A percentile compares a stretch with the other conserved stretches of the same genome.
Evolutionary conservation across 345 rosid genomes (phyloP).

Genomic region (Eucalyptus erythrocorys): DNA sequence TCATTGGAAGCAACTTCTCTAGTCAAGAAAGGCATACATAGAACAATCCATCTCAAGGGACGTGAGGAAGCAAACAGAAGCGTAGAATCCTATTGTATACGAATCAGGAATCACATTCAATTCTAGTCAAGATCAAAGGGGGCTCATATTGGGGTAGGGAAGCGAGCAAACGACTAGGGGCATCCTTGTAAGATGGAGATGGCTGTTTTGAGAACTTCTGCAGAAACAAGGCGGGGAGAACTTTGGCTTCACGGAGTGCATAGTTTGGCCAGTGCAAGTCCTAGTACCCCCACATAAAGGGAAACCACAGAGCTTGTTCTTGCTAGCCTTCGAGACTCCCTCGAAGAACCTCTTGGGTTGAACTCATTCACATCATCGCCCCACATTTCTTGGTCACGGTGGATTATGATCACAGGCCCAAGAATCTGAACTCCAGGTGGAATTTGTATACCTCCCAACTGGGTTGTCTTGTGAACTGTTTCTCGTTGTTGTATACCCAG

Average conservation of each 20-base stretch:
- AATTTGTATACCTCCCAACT: not conserved
- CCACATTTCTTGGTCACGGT: not conserved
- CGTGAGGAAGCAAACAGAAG: not conserved
- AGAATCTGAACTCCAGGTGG: not conserved
- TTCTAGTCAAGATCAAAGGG: not conserved
- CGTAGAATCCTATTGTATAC: not conserved
- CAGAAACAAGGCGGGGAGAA: conserved; percentile 1
- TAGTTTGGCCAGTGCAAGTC: not conserved
- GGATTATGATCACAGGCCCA: not conserved
- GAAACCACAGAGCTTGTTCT: not conserved
- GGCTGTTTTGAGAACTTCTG: conserved; percentile 2
- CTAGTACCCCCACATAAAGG: not conserved
- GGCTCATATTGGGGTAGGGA: conserved; percentile 8
- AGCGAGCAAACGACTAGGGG: not conserved
- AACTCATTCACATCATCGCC: not conserved
- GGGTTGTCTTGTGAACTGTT: not conserved
- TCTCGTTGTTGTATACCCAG: not conserved
- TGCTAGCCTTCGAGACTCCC: not conserved
- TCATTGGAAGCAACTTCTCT: not conserved
- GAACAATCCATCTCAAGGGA: not conserved
- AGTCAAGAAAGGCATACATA: not conserved
- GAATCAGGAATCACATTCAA: not conserved
- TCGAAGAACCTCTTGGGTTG: not conserved
- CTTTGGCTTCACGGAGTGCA: conserved; percentile 5
- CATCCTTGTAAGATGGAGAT: conserved; percentile 9